Evolutionary conservation across 2,329 filamentous ascomycete species (phyloP).

Genomic region (Fusarium chuoi): DNA sequence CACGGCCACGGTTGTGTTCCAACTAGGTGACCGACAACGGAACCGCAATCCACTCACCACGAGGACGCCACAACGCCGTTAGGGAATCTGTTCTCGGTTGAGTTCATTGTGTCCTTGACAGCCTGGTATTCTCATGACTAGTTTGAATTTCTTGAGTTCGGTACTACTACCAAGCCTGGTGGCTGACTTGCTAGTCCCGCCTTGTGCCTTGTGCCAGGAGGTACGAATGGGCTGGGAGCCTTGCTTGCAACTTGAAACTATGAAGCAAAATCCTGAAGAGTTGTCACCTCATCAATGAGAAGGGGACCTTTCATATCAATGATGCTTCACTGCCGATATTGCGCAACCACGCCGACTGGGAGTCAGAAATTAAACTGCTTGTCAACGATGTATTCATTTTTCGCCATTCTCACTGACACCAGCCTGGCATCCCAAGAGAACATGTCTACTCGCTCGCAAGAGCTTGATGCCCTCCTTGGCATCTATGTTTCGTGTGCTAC

Average conservation of each 20-base stretch:
- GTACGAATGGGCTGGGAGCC: not conserved
- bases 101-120: slow-evolving; percentile 1
- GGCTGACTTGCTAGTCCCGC: slow-evolving; percentile 13
- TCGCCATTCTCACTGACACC: not conserved
- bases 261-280: slow-evolving; percentile 7
- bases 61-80: slow-evolving; percentile 11
- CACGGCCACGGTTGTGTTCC: slow-evolving; percentile 16
- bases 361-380: not conserved
- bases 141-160: not conserved
- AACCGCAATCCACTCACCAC: slow-evolving; percentile 17
- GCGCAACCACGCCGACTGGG: not conserved
- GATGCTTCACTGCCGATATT: not conserved
- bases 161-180: slow-evolving; percentile 1
- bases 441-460: not conserved
- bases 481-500: not conserved
- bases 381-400: not conserved
- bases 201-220: slow-evolving; percentile 30
- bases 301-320: not conserved
- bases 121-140: slow-evolving; percentile 9
- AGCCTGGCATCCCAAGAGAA: not conserved
- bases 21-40: slow-evolving; percentile 25
- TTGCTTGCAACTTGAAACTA: not conserved
- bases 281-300: not conserved
- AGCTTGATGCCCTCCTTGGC: not conserved
- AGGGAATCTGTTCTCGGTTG: not conserved